phyloP scores from a whole-genome alignment of 352 stramenopile species.

The Nothophytophthora sp. region DNA sequence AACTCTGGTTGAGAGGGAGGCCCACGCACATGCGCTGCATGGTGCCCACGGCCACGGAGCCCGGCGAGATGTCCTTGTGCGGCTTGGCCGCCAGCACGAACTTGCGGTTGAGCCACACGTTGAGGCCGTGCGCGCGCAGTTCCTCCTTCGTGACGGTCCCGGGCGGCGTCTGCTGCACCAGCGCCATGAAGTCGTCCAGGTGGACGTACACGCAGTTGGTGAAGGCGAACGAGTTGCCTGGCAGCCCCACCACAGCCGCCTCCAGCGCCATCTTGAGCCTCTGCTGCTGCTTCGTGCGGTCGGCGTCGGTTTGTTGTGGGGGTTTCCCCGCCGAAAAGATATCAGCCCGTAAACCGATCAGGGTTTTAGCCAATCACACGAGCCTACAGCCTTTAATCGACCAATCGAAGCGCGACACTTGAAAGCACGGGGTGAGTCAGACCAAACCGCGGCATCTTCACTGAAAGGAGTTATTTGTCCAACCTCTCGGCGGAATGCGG shows the following conservation, averaged over 20 bases:
- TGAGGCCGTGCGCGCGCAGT: slow-evolving; percentile 69
- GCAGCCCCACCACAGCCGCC: slow-evolving; percentile 59
- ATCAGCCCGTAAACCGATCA: no score
- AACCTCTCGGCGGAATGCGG: no score
- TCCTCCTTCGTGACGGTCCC: slow-evolving; percentile 73
- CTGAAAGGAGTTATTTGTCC: no score
- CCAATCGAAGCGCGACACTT: no score
- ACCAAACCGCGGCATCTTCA: no score
- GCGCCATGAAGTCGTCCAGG: slow-evolving; percentile 69
- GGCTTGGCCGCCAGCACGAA: slow-evolving; percentile 81
- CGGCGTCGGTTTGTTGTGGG: neutral
- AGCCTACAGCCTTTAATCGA: neutral
- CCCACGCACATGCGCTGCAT: slow-evolving; percentile 83
- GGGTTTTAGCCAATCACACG: neutral
- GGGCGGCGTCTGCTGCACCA: slow-evolving; percentile 62
- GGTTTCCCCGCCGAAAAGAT: no score
- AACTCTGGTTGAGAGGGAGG: slow-evolving; percentile 64
- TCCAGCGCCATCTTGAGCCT: slow-evolving; percentile 51
- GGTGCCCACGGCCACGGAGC: slow-evolving; percentile 65
- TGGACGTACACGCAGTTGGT: slow-evolving; percentile 86
- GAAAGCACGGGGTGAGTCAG: no score
- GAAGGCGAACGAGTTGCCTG: slow-evolving; percentile 79
- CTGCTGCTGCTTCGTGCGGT: neutral
- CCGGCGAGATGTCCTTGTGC: slow-evolving; percentile 60
- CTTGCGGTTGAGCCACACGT: slow-evolving; percentile 84